These are phyloP conservation scores for Stemphylium vesicarium DNA, from an alignment of 2,329 filamentous ascomycete species.

Conservation along the genomic window DNA sequence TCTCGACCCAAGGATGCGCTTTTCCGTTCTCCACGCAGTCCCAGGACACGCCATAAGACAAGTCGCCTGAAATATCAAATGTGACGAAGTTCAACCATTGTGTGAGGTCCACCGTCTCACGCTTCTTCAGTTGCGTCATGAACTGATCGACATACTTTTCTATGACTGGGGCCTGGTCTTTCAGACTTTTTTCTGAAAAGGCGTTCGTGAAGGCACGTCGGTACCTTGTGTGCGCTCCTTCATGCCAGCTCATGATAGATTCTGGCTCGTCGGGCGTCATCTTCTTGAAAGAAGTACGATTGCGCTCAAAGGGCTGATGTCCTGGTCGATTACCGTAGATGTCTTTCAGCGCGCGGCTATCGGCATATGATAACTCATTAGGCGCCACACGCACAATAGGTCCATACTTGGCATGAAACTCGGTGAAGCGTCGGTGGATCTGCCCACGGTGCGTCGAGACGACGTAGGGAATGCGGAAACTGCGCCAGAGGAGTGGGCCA, in stretches of 20 bases:
- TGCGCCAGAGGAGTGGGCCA: slow-evolving; percentile 36
- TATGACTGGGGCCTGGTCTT: slow-evolving; percentile 32
- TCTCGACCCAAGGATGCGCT: slow-evolving; percentile 50
- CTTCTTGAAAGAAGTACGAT: slow-evolving; percentile 37
- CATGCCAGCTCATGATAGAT: slow-evolving; percentile 33
- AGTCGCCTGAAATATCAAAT: slow-evolving; percentile 49
- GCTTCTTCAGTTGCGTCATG: slow-evolving; percentile 26
- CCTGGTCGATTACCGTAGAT: slow-evolving; percentile 36
- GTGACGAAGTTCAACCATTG: slow-evolving; percentile 27
- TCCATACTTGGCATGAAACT: slow-evolving; percentile 37
- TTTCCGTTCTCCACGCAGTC: slow-evolving; percentile 44
- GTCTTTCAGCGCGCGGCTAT: slow-evolving; percentile 36
- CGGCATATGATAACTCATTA: slow-evolving; percentile 37
- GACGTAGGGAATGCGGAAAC: slow-evolving; percentile 36
- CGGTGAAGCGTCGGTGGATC: slow-evolving; percentile 29
- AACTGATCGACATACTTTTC: slow-evolving; percentile 34
- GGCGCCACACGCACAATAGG: slow-evolving; percentile 38
- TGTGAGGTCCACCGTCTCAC: slow-evolving; percentile 23
- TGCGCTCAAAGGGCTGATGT: slow-evolving; percentile 30
- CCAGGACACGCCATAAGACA: slow-evolving; percentile 61
- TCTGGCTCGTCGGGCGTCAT: slow-evolving; percentile 30
- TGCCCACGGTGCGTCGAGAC: slow-evolving; percentile 35
- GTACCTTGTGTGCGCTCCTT: slow-evolving; percentile 30
- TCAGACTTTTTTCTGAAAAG: slow-evolving; percentile 37
- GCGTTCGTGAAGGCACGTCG: slow-evolving; percentile 35